Base-by-base conservation (phyloP, 352 stramenopile species). In the Pythium scleroteichum region DNA sequence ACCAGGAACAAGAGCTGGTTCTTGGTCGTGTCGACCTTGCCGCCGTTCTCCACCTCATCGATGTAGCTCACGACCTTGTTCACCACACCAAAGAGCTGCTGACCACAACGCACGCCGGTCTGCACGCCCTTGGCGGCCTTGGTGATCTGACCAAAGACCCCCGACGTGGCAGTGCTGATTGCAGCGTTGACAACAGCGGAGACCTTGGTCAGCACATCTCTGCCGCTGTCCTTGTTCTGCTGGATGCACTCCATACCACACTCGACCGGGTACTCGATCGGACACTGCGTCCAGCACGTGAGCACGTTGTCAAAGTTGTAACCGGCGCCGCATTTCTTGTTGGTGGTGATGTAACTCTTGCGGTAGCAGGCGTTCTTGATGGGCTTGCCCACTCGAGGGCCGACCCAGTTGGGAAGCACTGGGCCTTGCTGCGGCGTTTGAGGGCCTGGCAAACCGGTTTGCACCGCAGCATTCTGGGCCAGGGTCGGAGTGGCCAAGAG, bases 251-350 rank as follows among this genome's bases (percentile, higher is more conserved):
- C 75, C 48, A 79, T 50, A n/a, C 61, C 75, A 46, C 79, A 89
- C 27, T 71, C n/a, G n/a, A n/a, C n/a, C n/a, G n/a, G n/a, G n/a
- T n/a, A n/a, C n/a, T n/a, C n/a, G n/a, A n/a, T n/a, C n/a, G n/a
- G n/a, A n/a, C n/a, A 88, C 53, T 86, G 62, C 0, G 78, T 71
- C 78, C 78, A 87, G 52, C 75, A 87, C 2, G 78, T 81, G 7
- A 75, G 66, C 35, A 76, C 70, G 0, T 69, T 58, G 35, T 85
- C 73, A 23, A 71, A 80, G 42, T 80, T 67, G 57, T 79, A 87
- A 29, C 77, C 78, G 2, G 41, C 26, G 0, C 70, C 64, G 40
- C 76, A 85, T 27, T 66, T 35, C 40, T 59, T 62, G 9, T 22
- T 58, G 42, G 68, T 48, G 56, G 71, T 71, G 8, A 73, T 55